A percentile compares a stretch with the other conserved stretches of the same genome.
Evolutionary conservation across 129 eudicot species (phyloP).

Genomic region (Ambrosia trifida): DNA sequence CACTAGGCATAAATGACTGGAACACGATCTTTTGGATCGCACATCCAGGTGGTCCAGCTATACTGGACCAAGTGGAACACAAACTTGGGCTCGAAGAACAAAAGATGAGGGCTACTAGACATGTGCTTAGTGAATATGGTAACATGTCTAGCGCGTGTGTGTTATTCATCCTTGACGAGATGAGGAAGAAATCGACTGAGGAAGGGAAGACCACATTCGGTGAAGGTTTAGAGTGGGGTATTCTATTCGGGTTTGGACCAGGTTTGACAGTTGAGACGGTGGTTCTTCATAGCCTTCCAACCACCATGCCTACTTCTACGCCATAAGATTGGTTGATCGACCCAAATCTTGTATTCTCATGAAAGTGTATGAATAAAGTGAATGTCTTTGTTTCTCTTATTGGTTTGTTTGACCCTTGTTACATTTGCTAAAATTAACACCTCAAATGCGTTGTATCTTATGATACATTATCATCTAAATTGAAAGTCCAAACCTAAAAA

Average conservation of each 20-base stretch:
- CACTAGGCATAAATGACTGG: constrained; percentile 20
- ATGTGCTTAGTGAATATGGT: constrained; percentile 20
- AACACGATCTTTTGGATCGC: constrained; percentile 23
- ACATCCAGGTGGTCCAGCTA: constrained; percentile 28
- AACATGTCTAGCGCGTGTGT: constrained; percentile 28
- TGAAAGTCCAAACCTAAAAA: too few species aligned
- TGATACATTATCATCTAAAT: too few species aligned
- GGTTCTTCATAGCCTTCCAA: constrained; percentile 25
- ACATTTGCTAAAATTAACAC: too few species aligned
- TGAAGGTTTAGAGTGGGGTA: constrained; percentile 29
- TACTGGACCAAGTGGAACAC: constrained; percentile 18
- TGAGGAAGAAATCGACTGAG: constrained; percentile 20
- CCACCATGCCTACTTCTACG: neutral
- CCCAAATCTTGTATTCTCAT: neutral
- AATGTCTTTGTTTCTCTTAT: too few species aligned
- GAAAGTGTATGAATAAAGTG: neutral
- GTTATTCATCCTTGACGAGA: constrained; percentile 23
- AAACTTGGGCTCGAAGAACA: constrained; percentile 19
- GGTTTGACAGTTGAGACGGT: constrained; percentile 30
- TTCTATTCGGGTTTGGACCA: constrained; percentile 25
- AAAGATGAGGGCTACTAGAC: constrained; percentile 21
- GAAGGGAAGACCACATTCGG: constrained; percentile 22
- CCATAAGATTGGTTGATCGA: neutral
- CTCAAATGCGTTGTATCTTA: too few species aligned
- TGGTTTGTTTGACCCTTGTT: too few species aligned